phyloP scores from a whole-genome alignment of 495 filamentous ascomycete genomes.

The Chlorociboria aeruginascens region DNA sequence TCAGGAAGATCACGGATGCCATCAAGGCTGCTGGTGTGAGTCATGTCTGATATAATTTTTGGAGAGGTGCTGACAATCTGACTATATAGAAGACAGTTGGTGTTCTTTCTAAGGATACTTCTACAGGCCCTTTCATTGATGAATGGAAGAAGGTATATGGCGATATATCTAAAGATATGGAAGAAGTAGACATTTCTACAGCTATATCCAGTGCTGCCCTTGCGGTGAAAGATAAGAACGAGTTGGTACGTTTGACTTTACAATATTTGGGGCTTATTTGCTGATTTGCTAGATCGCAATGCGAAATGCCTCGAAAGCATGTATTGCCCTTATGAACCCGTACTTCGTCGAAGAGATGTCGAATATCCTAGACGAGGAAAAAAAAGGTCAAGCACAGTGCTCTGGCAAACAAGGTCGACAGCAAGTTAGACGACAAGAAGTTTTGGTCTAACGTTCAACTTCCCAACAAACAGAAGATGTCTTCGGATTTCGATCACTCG shows the following conservation, averaged over 20 bases:
- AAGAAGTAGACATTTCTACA: conserved; percentile 76
- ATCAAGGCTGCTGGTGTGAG: conserved; percentile 84
- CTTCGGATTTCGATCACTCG: conserved; percentile 73
- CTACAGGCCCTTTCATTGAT: conserved; percentile 81
- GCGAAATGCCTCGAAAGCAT: conserved; percentile 84
- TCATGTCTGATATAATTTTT: conserved; percentile 15
- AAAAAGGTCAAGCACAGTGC: conserved; percentile 89
- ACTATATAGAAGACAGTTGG: conserved; percentile 70
- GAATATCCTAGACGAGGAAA: conserved; percentile 81
- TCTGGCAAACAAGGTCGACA: conserved; percentile 71
- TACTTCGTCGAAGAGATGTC: conserved; percentile 99
- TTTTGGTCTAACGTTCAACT: conserved; percentile 76
- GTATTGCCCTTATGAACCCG: conserved; percentile 80
- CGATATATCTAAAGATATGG: conserved; percentile 66
- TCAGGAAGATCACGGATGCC: conserved; percentile 64
- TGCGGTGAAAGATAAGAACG: conserved; percentile 91
- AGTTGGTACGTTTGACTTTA: conserved; percentile 36
- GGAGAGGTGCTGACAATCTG: conserved; percentile 8
- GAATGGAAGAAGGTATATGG: conserved; percentile 82
- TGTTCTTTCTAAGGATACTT: conserved; percentile 67
- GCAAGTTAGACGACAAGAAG: conserved; percentile 82
- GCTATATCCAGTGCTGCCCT: conserved; percentile 76
- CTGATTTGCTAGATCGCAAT: conserved; percentile 55
- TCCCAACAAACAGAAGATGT: conserved; percentile 58
- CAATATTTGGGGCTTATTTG: conserved; percentile 2